Conservation (phyloP, 2,329 filamentous ascomycete genomes). For the Ophiocordyceps robertsii region DNA sequence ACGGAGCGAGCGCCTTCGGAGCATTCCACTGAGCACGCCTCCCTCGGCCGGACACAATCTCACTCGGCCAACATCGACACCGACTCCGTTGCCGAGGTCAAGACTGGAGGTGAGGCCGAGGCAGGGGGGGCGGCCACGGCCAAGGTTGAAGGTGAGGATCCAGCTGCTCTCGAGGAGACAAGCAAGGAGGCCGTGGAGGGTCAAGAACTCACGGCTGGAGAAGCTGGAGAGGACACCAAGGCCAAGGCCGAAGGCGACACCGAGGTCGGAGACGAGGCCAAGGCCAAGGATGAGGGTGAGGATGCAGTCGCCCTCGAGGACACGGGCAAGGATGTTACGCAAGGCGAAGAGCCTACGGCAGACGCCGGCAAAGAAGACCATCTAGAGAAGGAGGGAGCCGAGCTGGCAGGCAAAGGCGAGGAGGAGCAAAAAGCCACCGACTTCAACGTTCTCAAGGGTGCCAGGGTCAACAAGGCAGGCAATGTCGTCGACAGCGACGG, state of each 20-base stretch:
- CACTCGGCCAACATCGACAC: background rate
- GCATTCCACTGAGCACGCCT: background rate
- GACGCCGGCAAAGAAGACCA: background rate
- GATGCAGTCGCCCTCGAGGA: background rate
- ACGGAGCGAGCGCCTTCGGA: background rate
- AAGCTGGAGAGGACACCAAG: background rate
- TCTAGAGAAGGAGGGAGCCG: constrained; percentile 2
- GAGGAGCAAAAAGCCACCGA: constrained; percentile 20
- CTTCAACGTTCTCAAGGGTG: constrained; percentile 34
- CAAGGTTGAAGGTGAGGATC: too few relatives aligned
- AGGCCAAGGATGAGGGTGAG: too few relatives aligned
- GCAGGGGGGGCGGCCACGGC: too few relatives aligned
- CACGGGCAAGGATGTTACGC: too few relatives aligned
- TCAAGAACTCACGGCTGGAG: too few relatives aligned
- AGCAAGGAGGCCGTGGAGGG: too few relatives aligned
- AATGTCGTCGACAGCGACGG: constrained; percentile 43
- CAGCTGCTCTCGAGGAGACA: too few relatives aligned
- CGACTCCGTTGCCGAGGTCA: constrained; percentile 1
- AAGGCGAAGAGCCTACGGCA: background rate
- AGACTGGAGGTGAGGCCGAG: background rate
- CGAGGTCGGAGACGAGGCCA: too few relatives aligned
- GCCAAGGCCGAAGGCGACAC: background rate
- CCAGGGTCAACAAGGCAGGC: constrained; percentile 45
- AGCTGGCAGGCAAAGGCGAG: constrained; percentile 4
- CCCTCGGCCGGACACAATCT: background rate